Evolutionary conservation across 768 basidiomycete genomes (phyloP).

Genomic region (Amanita exitialis): DNA sequence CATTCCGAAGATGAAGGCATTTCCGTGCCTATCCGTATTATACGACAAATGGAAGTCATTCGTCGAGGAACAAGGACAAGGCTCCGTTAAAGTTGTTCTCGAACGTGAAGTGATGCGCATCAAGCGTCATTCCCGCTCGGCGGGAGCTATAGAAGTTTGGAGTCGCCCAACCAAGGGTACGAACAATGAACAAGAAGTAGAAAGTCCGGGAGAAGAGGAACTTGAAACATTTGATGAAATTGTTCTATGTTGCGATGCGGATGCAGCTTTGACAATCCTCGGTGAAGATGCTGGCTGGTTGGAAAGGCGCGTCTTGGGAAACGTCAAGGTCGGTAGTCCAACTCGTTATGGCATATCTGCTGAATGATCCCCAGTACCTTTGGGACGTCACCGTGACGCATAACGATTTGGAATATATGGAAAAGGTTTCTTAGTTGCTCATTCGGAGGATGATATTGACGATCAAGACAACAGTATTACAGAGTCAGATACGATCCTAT

Average conservation of each 20-base stretch:
- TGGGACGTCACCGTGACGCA: constrained; percentile 44
- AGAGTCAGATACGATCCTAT: constrained; percentile 25
- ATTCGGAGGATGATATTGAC: background rate
- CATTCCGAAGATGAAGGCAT: constrained; percentile 20
- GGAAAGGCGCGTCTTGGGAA: constrained; percentile 20
- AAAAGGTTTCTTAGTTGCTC: constrained; percentile 20
- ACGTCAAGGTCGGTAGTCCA: constrained; percentile 15
- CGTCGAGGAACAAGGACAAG: constrained; percentile 17
- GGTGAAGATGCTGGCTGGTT: constrained; percentile 18
- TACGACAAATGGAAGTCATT: constrained; percentile 18
- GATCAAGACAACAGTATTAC: constrained; percentile 23
- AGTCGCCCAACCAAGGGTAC: constrained; percentile 18
- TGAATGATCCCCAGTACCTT: constrained; percentile 18
- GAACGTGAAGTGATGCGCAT: constrained; percentile 19
- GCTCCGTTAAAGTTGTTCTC: constrained; percentile 15
- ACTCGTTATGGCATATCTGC: background rate
- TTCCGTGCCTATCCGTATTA: constrained; percentile 17
- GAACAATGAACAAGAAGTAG: constrained; percentile 16
- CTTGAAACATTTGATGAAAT: constrained; percentile 18
- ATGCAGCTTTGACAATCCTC: constrained; percentile 16
- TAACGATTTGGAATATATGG: constrained; percentile 34
- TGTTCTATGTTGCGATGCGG: constrained; percentile 19
- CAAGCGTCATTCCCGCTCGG: constrained; percentile 12
- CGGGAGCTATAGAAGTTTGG: constrained; percentile 16
- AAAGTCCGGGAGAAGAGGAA: constrained; percentile 17